Evolutionary conservation across 306 rosid species (phyloP).

Genomic region (Inga laurina): DNA sequence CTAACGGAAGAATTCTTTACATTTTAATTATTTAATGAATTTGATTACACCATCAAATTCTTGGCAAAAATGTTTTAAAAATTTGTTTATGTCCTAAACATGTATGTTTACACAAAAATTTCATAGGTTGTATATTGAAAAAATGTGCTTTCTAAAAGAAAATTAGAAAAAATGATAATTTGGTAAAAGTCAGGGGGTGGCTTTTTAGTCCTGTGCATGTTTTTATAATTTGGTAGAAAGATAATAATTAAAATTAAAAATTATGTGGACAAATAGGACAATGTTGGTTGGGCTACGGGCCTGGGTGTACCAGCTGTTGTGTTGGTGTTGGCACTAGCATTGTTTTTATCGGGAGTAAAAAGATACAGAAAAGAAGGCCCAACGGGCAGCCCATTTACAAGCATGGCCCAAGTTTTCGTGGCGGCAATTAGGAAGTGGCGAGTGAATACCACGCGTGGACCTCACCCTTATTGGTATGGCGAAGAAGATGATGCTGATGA

Average conservation of each 20-base stretch:
- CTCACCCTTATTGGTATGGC: conserved; percentile 25
- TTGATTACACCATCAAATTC: background rate
- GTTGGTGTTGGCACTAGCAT: conserved; percentile 48
- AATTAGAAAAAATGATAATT: background rate
- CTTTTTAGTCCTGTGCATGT: background rate
- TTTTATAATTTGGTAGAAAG: background rate
- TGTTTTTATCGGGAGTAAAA: conserved; percentile 54
- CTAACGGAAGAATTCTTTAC: background rate
- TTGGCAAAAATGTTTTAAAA: background rate
- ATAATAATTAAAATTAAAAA: too few species aligned
- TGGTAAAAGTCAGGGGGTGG: background rate
- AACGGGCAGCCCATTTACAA: conserved; percentile 56
- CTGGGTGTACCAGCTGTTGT: conserved; percentile 56
- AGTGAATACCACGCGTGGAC: conserved; percentile 24
- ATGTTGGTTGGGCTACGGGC: conserved; percentile 70
- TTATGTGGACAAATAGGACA: conserved; percentile 44
- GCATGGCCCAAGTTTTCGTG: conserved; percentile 56
- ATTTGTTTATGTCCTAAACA: background rate
- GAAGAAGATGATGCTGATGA: conserved; percentile 9
- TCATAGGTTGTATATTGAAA: background rate
- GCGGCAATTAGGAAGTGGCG: conserved; percentile 57
- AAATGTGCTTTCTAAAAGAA: background rate
- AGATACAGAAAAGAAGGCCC: conserved; percentile 52
- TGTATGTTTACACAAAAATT: background rate
- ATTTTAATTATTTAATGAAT: background rate